phyloP scores from a whole-genome alignment of 257 asterid genomes.

The Marsdenia floribunda region DNA sequence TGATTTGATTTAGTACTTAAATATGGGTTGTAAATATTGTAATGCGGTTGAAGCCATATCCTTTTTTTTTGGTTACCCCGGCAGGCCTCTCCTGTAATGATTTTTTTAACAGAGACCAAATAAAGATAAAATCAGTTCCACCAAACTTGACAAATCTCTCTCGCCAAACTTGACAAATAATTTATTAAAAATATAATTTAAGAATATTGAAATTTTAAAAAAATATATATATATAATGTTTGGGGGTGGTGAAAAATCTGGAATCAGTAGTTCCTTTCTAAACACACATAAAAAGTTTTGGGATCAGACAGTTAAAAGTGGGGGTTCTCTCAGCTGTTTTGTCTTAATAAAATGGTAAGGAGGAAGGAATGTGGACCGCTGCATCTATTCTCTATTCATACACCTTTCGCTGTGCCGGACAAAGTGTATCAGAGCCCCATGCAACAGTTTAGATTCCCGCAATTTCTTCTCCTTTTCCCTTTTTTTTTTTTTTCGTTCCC shows the following conservation, averaged over 20 bases:
- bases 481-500: too few species aligned
- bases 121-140: not conserved
- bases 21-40: too few species aligned
- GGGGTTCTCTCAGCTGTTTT: not conserved
- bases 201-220: too few species aligned
- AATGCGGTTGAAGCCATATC: not conserved
- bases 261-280: not conserved
- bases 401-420: conserved; percentile 13
- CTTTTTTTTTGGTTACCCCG: too few species aligned
- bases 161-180: too few species aligned
- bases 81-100: too few species aligned
- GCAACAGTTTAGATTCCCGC: conserved; percentile 24
- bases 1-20: not conserved
- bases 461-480: not conserved
- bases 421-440: conserved; percentile 8
- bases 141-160: conserved; percentile 20
- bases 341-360: conserved; percentile 2
- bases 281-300: not conserved
- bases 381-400: not conserved
- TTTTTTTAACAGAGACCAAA: too few species aligned
- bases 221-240: too few species aligned
- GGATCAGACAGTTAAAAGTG: conserved; percentile 12
- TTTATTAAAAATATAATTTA: too few species aligned
- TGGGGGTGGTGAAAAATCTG: too few species aligned
- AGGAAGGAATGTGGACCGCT: not conserved